Base-by-base conservation (phyloP, 805 yeast genomes). In the Suhomyces kilbournensis region DNA sequence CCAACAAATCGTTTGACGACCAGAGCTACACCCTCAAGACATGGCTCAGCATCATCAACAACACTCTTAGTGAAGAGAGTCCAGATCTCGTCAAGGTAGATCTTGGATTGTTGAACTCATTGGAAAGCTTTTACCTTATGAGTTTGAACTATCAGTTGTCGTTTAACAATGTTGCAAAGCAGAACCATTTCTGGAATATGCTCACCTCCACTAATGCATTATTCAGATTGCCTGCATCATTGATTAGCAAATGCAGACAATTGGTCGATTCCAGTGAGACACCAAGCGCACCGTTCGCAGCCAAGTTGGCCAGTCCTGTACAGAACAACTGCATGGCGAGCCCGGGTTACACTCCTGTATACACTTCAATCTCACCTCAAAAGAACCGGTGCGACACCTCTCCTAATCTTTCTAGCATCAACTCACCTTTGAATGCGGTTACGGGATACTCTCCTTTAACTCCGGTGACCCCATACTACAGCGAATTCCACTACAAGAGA, bases 1-100 rank as follows among this genome's bases (percentile, higher is more conserved):
- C 72, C 28, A 70, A 79, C 61, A 79, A 79, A 61, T 65, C 75
- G 20, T 69, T 65, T 53, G 80, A 79, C 59, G 84, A 79, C 56
- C 80, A 76, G 48, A 72, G 77, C 42, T 79, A 77, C 54, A 77
- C 82, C 2, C 66, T 77, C 57, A 78, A 78, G 56, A 79, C 83
- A 22, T 77, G 84, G 84, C 52, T 57, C 12, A 59, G 53, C 47
- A 59, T 60, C 30, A 57, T 56, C 32, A 51, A 48, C 49, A 52
- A 51, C 26, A 51, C 56, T 28, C 51, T 51, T 7, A 35, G 47
- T 10, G 52, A 47, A 44, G 47, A 40, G 17, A 48, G 23, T 7
- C 22, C 17, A 15, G 50, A 17, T 40, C 54, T 26, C 40, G 44
- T 49, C 8, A 49, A 56, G 26, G 46, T 64, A 6, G 65, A 67